Conservation (phyloP, 1,284 basidiomycete genomes). For the Ceratobasidium sp. region DNA sequence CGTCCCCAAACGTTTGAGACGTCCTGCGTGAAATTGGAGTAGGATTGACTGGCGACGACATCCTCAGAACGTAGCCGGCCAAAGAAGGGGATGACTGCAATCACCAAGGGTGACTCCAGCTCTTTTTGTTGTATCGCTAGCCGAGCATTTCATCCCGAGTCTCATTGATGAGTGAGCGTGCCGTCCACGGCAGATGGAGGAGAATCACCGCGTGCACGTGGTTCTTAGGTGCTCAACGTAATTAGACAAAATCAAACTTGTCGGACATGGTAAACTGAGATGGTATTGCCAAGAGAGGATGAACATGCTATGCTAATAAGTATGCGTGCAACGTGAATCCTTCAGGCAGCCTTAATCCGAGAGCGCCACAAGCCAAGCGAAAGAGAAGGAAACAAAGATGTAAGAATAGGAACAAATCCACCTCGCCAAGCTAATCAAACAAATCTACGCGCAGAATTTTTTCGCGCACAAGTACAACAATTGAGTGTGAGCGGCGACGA, state of each 20-base stretch:
- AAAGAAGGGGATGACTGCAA: not conserved
- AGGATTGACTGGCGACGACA: too few species aligned
- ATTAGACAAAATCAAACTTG: not conserved
- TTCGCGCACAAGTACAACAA: slow-evolving; percentile 19
- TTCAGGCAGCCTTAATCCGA: slow-evolving; percentile 24
- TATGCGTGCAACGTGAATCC: slow-evolving; percentile 42
- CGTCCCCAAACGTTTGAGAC: not conserved
- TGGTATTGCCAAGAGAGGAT: slow-evolving; percentile 40
- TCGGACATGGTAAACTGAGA: slow-evolving; percentile 9
- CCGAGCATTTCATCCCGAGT: slow-evolving; percentile 11
- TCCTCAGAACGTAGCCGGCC: too few species aligned
- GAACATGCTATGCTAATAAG: slow-evolving; percentile 42
- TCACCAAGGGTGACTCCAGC: slow-evolving; percentile 1
- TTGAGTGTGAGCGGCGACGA: slow-evolving; percentile 6
- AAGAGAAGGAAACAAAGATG: slow-evolving; percentile 1
- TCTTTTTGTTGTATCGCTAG: not conserved
- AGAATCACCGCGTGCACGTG: not conserved
- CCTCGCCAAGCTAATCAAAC: slow-evolving; percentile 28
- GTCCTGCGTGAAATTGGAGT: not conserved
- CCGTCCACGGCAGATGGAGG: not conserved
- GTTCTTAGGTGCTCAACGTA: not conserved
- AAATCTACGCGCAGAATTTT: slow-evolving; percentile 34
- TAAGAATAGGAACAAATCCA: slow-evolving; percentile 21
- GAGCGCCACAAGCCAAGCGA: slow-evolving; percentile 3
- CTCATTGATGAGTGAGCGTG: slow-evolving; percentile 35